These are phyloP conservation scores for Emmonsiellopsis sp. DNA, from an alignment of 2,329 filamentous ascomycete species.

Conservation along the genomic window DNA sequence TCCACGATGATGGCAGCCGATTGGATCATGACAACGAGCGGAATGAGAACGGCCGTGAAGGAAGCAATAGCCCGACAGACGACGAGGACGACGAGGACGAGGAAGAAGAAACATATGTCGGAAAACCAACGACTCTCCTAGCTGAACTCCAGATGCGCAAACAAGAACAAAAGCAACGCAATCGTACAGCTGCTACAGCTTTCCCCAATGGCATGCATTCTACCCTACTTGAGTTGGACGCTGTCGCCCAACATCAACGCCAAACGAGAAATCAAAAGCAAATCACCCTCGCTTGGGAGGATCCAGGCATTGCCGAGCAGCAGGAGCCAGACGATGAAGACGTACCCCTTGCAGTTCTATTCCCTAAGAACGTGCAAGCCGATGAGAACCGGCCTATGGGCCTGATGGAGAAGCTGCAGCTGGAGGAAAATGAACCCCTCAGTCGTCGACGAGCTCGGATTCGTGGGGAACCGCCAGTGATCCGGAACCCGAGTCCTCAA, in stretches of 20 bases:
- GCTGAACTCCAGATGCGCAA: conserved; percentile 90
- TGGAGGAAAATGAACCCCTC: conserved; percentile 89
- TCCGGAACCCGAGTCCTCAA: conserved; percentile 11
- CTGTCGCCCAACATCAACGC: conserved; percentile 76
- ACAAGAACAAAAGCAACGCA: conserved; percentile 74
- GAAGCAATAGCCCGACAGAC: background rate
- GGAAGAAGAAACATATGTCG: conserved; percentile 44
- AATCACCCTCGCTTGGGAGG: conserved; percentile 85
- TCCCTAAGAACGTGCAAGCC: conserved; percentile 37
- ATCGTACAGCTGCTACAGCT: conserved; percentile 54
- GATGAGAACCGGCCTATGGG: conserved; percentile 35
- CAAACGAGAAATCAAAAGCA: conserved; percentile 64
- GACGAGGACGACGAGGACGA: conserved; percentile 26
- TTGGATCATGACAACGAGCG: conserved; percentile 14
- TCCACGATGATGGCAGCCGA: conserved; percentile 7
- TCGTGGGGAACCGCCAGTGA: conserved; percentile 46
- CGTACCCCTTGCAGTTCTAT: conserved; percentile 76
- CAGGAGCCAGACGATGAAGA: conserved; percentile 63
- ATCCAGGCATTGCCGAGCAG: conserved; percentile 30
- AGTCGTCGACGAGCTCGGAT: conserved; percentile 68
- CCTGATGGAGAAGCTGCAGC: conserved; percentile 59
- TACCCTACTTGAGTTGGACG: conserved; percentile 82
- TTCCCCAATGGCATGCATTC: conserved; percentile 76
- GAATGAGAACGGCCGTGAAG: conserved; percentile 8
- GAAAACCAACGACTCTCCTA: conserved; percentile 78